Evolutionary conservation across 148 eudicot genomes (phyloP).

Genomic region (Linanthus parryae): DNA sequence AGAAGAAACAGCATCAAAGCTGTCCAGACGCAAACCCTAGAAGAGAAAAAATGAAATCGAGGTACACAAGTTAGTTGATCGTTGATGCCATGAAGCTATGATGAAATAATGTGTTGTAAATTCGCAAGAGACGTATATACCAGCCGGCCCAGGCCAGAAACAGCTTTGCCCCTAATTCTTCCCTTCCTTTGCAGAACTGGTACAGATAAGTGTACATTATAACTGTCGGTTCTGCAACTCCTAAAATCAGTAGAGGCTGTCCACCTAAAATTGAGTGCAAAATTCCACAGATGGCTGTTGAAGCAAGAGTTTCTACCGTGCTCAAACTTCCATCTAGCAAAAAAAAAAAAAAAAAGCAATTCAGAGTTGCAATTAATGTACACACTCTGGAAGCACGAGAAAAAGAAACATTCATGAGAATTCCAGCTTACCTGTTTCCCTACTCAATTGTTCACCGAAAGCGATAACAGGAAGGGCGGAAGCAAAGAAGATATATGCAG

Average conservation of each 20-base stretch:
- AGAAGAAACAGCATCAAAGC: conserved; percentile 45
- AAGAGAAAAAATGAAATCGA: background rate
- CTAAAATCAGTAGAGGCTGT: conserved; percentile 61
- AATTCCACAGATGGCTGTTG: conserved; percentile 65
- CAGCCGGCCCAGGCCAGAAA: conserved; percentile 70
- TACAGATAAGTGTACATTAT: conserved; percentile 62
- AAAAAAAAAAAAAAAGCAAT: conserved; percentile 1
- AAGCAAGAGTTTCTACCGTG: conserved; percentile 55
- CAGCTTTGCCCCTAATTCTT: conserved; percentile 35
- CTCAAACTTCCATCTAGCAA: conserved; percentile 52
- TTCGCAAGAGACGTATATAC: conserved; percentile 13
- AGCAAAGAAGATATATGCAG: conserved; percentile 55
- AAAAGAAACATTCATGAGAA: no score
- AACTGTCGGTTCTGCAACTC: conserved; percentile 63
- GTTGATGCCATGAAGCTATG: background rate
- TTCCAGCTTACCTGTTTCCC: conserved; percentile 60
- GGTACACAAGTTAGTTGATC: background rate
- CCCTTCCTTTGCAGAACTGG: conserved; percentile 29
- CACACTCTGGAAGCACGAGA: no score
- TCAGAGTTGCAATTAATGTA: background rate
- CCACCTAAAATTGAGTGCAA: conserved; percentile 58
- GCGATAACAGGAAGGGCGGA: conserved; percentile 80
- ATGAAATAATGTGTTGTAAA: background rate
- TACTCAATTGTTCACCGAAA: conserved; percentile 60
- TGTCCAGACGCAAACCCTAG: conserved; percentile 70